Evolutionary conservation across 306 rosid genomes (phyloP), one percentile per base, ranked within the genome.

Genomic region (Quercus glauca): DNA sequence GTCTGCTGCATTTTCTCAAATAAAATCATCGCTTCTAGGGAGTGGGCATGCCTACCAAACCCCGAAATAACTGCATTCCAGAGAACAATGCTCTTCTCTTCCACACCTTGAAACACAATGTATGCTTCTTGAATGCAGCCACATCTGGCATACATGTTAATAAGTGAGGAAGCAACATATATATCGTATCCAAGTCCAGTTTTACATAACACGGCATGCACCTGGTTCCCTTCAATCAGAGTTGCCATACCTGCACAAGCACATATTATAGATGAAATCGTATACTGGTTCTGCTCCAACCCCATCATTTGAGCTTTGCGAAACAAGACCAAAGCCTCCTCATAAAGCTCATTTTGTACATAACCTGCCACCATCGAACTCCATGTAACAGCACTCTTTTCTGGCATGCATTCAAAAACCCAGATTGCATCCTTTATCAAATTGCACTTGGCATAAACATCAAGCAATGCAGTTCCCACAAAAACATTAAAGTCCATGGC

Each of bases 31-130:
- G 87, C 91, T 82, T 92, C 95, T 1, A 78, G 84, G 26, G 89
- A 89, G 45, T 73, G 69, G 63, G 95, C 91, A 80, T 94, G 97
- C 76, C 82, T 91, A 37, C 92, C 96, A 49, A 92, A 87, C 69
- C 97, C 99, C 49, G 92, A 83, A 82, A 94, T 90, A 90, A 92
- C 89, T 52, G 90, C 82, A 74, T 94, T 94, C 97, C 97, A 94
- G 61, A 90, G 75, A 79, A 92, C 89, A 76, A 78, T 79, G 85
- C 88, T 87, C 82, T 83, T 75, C 70, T 84, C 70, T 76, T 84
- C 90, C 69, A 75, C 77, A 69, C 74, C 89, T 76, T 79, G 84
- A 85, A 94, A 94, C 43, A 89, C 86, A 35, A 79, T 72, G 81
- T 86, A 88, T 25, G 97, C 90, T 83, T 92, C 92, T 77, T 33